A percentile compares a stretch with the other conserved stretches of the same genome.
These are phyloP conservation scores for Colletotrichum paranaense DNA, from an alignment of 2,329 filamentous ascomycete genomes.

Conservation along the genomic window DNA sequence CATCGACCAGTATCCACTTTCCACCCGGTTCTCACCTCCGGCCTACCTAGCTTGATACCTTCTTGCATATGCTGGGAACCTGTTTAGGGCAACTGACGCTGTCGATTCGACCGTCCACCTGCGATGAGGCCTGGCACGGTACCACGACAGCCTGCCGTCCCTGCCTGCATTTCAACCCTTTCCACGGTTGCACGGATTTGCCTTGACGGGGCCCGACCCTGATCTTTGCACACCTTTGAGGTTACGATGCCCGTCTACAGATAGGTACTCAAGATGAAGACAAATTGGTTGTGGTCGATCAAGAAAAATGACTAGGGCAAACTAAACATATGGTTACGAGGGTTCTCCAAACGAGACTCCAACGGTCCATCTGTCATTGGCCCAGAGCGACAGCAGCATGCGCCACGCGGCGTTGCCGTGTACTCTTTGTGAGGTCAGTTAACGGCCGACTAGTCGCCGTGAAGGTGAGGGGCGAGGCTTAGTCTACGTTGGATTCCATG, in stretches of 20 bases:
- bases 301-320: slow-evolving; percentile 2
- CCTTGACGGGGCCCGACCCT: slow-evolving; percentile 25
- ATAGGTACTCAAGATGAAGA: background rate
- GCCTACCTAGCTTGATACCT: background rate
- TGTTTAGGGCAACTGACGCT: slow-evolving; percentile 29
- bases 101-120: slow-evolving; percentile 12
- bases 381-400: slow-evolving; percentile 17
- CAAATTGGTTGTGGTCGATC: background rate
- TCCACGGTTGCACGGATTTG: slow-evolving; percentile 27
- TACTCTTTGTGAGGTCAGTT: slow-evolving; percentile 9
- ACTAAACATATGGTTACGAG: background rate
- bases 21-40: slow-evolving; percentile 27
- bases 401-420: slow-evolving; percentile 30
- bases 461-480: slow-evolving; percentile 18
- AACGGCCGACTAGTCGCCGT: slow-evolving; percentile 17
- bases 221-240: slow-evolving; percentile 4
- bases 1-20: slow-evolving; percentile 30
- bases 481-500: slow-evolving; percentile 23
- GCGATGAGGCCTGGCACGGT: slow-evolving; percentile 4
- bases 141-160: slow-evolving; percentile 13
- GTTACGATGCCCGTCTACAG: background rate
- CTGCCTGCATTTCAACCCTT: slow-evolving; percentile 7
- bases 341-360: background rate
- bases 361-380: slow-evolving; percentile 1
- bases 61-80: slow-evolving; percentile 32